Evolutionary conservation across 129 eudicot species (phyloP).

Genomic region (Flaveria robusta): DNA sequence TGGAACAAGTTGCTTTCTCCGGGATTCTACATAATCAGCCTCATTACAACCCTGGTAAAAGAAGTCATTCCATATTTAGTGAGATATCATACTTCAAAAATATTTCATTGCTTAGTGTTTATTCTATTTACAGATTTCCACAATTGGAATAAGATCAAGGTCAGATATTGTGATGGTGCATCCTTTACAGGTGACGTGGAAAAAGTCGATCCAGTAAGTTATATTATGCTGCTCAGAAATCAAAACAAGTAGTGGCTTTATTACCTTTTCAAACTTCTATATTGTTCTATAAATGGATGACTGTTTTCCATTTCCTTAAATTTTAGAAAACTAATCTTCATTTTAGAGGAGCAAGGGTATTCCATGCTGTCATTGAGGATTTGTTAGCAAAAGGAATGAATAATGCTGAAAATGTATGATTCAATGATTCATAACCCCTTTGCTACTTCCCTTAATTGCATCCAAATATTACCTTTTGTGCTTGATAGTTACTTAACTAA

Average conservation of each 20-base stretch:
- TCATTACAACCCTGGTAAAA: slow-evolving; percentile 65
- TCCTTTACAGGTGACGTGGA: slow-evolving; percentile 87
- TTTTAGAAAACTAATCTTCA: slow-evolving; percentile 67
- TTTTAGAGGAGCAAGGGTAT: slow-evolving; percentile 89
- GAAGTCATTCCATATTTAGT: not conserved
- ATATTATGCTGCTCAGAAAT: not conserved
- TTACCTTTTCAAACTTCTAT: not conserved
- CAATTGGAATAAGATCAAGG: slow-evolving; percentile 87
- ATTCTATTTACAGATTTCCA: slow-evolving; percentile 60
- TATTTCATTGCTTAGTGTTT: not conserved
- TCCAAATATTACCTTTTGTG: slow-evolving; percentile 14
- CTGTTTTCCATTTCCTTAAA: not conserved
- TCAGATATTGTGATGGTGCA: slow-evolving; percentile 93
- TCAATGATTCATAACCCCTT: slow-evolving; percentile 26
- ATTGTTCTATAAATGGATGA: not conserved
- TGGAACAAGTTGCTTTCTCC: slow-evolving; percentile 62
- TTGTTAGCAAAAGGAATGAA: slow-evolving; percentile 83
- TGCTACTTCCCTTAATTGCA: slow-evolving; percentile 16
- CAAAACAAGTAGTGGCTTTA: not conserved
- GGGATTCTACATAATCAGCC: slow-evolving; percentile 69
- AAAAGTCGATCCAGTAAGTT: slow-evolving; percentile 76
- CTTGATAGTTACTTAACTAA: slow-evolving; percentile 3
- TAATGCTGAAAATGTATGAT: slow-evolving; percentile 68
- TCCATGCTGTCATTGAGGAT: slow-evolving; percentile 76
- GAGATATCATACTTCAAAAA: not conserved